These are phyloP conservation scores for Colletotrichum simmondsii DNA, from an alignment of 2,329 filamentous ascomycete genomes.

Conservation along the genomic window DNA sequence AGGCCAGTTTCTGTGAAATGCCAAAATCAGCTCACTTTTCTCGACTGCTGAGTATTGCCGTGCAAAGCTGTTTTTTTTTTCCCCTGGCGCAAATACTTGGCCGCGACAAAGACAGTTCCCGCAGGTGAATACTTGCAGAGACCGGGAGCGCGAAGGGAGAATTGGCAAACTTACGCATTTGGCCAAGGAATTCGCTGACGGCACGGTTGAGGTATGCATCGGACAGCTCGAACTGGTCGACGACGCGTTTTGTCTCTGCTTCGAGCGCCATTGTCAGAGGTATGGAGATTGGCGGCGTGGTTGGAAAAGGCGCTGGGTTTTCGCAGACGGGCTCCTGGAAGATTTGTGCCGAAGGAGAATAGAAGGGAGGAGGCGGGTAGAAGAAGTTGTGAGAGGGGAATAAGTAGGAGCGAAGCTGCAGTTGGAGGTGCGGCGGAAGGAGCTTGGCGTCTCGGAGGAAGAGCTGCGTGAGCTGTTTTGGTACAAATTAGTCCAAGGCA, in stretches of 20 bases:
- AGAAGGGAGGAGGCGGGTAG: constrained; percentile 42
- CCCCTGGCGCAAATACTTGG: too few species aligned
- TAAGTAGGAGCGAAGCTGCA: constrained; percentile 44
- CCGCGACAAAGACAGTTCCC: neutral
- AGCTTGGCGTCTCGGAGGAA: constrained; percentile 62
- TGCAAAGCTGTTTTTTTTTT: neutral
- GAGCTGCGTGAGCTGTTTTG: constrained; percentile 61
- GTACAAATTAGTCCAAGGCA: constrained; percentile 31
- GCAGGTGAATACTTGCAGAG: neutral
- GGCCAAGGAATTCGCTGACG: constrained; percentile 85
- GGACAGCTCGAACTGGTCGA: constrained; percentile 86
- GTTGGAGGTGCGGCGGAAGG: constrained; percentile 20
- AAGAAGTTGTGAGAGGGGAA: constrained; percentile 40
- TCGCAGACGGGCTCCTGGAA: constrained; percentile 63
- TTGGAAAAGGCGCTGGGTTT: constrained; percentile 65
- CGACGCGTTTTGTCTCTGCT: constrained; percentile 82
- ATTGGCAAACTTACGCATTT: constrained; percentile 72
- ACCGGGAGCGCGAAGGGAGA: neutral
- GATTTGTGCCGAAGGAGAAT: constrained; percentile 55
- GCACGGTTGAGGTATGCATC: constrained; percentile 81
- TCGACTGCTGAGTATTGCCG: neutral
- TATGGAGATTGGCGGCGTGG: constrained; percentile 62
- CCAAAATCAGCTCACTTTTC: constrained; percentile 7
- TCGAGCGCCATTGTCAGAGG: constrained; percentile 70
- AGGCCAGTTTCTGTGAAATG: constrained; percentile 78